Percentiles rank a stretch among this genome's conserved stretches.
These are phyloP conservation scores for Agapanthus africanus DNA, from an alignment of 106 monocot genomes.

Conservation along the genomic window DNA sequence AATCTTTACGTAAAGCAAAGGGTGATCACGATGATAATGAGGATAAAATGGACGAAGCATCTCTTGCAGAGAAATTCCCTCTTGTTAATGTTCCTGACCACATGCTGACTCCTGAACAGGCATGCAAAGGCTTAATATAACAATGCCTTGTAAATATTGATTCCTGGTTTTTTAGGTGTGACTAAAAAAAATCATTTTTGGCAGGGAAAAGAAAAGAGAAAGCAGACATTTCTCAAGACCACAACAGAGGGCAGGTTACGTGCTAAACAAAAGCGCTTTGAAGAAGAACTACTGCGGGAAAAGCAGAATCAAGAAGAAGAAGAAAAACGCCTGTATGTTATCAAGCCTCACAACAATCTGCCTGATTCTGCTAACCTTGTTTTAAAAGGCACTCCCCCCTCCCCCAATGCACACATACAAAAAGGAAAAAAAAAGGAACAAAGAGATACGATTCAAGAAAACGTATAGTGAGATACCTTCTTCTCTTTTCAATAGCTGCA, in stretches of 20 bases:
- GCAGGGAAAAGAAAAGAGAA: constrained; percentile 85
- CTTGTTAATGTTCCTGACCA: constrained; percentile 63
- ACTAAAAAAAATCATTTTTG: neutral
- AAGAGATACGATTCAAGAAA: no score
- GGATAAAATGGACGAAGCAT: constrained; percentile 65
- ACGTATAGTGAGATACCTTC: no score
- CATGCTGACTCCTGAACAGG: constrained; percentile 83
- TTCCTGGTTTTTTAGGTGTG: neutral
- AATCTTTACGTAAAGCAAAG: constrained; percentile 77
- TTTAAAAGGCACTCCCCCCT: no score
- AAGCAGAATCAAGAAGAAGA: constrained; percentile 79
- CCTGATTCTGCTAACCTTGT: no score
- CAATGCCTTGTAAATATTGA: no score
- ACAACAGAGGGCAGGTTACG: constrained; percentile 76
- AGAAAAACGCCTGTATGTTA: constrained; percentile 74
- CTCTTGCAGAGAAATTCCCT: constrained; percentile 66
- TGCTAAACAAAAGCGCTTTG: constrained; percentile 73
- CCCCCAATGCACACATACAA: no score
- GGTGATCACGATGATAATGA: constrained; percentile 68
- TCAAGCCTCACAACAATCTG: no score
- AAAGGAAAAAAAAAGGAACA: no score
- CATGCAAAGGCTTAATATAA: no score
- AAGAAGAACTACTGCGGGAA: constrained; percentile 74
- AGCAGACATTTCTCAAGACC: constrained; percentile 78
- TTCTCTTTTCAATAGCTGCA: no score